phyloP scores from a whole-genome alignment of 257 asterid species.

The Scutellaria galericulata region DNA sequence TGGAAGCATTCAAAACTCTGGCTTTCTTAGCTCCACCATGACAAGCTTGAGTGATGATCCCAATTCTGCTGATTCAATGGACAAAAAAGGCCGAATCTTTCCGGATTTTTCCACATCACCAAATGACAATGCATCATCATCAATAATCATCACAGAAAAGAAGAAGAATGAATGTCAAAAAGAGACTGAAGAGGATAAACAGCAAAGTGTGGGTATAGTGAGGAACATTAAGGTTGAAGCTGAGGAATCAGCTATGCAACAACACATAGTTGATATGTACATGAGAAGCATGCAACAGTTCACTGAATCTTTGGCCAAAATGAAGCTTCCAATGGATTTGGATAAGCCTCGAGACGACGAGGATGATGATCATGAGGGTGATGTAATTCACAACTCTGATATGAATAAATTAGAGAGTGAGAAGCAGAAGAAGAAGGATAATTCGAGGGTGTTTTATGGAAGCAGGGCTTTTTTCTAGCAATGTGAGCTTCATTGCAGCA shows the following conservation, averaged over 20 bases:
- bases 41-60: constrained; percentile 62
- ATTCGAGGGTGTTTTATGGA: constrained; percentile 76
- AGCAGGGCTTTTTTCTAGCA: constrained; percentile 78
- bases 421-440: constrained; percentile 48
- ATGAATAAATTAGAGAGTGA: constrained; percentile 37
- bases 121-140: constrained; percentile 19
- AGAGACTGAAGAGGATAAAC: constrained; percentile 32
- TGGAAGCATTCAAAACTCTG: constrained; percentile 58
- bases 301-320: constrained; percentile 69
- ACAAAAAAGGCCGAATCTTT: constrained; percentile 35
- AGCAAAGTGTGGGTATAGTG: constrained; percentile 32
- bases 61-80: constrained; percentile 50
- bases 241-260: constrained; percentile 67
- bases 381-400: constrained; percentile 23
- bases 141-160: constrained; percentile 23
- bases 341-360: constrained; percentile 38
- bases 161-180: constrained; percentile 28
- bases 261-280: constrained; percentile 75
- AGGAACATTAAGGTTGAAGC: constrained; percentile 50
- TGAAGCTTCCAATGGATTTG: constrained; percentile 74
- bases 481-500: not conserved
- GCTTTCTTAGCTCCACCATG: constrained; percentile 56
- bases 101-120: constrained; percentile 32
- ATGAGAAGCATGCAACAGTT: constrained; percentile 86
- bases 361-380: constrained; percentile 10